Conservation (phyloP, 805 yeast genomes). For the Saccharomycopsis lassenensis region DNA sequence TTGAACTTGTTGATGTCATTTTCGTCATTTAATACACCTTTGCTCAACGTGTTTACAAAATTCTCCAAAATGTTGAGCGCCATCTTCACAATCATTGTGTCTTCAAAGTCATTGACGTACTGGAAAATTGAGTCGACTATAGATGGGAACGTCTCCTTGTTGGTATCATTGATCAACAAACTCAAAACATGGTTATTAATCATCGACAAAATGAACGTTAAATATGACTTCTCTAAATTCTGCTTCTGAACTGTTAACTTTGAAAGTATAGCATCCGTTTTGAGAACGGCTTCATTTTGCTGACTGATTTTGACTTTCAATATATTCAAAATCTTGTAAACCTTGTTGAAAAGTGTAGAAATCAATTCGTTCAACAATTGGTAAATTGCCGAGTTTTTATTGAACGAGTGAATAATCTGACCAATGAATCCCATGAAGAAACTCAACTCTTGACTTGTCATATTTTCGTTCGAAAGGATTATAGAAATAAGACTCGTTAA, state of each 20-base stretch:
- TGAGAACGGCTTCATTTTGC: slow-evolving; percentile 19
- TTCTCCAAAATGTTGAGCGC: slow-evolving; percentile 61
- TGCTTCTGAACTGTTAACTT: slow-evolving; percentile 4
- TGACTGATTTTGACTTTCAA: slow-evolving; percentile 30
- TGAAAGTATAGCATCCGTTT: slow-evolving; percentile 9
- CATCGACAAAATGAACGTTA: slow-evolving; percentile 57
- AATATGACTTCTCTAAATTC: slow-evolving; percentile 56
- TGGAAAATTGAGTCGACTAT: slow-evolving; percentile 54
- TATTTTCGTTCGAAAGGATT: slow-evolving; percentile 45
- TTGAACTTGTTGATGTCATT: slow-evolving; percentile 43
- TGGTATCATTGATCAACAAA: slow-evolving; percentile 58
- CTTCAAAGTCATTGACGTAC: slow-evolving; percentile 52
- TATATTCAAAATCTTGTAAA: slow-evolving; percentile 39
- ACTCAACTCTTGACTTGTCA: slow-evolving; percentile 53
- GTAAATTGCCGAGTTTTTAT: slow-evolving; percentile 55
- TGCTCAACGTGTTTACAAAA: slow-evolving; percentile 53
- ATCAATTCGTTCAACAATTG: slow-evolving; percentile 62
- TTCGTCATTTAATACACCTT: slow-evolving; percentile 53
- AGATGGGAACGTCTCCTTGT: slow-evolving; percentile 46
- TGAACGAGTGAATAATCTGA: slow-evolving; percentile 74
- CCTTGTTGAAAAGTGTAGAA: slow-evolving; percentile 61
- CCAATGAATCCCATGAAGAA: slow-evolving; percentile 82
- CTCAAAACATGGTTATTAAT: slow-evolving; percentile 73
- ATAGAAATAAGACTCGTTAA: slow-evolving; percentile 64
- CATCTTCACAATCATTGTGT: slow-evolving; percentile 53